Evolutionary conservation across 345 rosid genomes (phyloP).

Genomic region (Aurinia saxatilis): DNA sequence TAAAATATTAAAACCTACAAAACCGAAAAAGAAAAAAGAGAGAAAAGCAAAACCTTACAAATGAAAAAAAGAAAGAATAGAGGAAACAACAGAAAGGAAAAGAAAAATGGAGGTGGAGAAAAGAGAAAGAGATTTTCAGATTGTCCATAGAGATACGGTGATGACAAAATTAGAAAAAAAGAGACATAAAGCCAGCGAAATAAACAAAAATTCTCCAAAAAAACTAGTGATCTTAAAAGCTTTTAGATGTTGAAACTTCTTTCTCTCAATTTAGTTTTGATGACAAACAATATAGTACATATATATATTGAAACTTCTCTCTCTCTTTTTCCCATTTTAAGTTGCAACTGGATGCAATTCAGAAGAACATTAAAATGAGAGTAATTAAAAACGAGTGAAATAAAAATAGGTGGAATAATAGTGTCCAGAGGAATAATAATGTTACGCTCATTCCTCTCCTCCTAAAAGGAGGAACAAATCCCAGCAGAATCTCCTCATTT

Average conservation of each 20-base stretch:
- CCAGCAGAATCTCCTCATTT: no score
- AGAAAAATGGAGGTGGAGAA: neutral
- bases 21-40: neutral
- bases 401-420: no score
- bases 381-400: no score
- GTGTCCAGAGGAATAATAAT: no score
- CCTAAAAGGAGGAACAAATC: no score
- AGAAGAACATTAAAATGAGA: no score
- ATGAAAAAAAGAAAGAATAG: neutral
- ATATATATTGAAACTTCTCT: no score
- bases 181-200: conserved; percentile 8
- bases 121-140: conserved; percentile 12
- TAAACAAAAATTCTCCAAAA: conserved; percentile 17
- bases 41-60: conserved; percentile 14
- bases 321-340: no score
- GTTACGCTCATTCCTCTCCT: no score
- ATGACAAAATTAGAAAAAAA: conserved; percentile 1
- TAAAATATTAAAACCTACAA: neutral
- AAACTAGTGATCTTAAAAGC: conserved; percentile 1
- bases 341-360: no score
- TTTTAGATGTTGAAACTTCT: conserved; percentile 13
- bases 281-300: no score
- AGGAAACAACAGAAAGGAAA: neutral
- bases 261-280: conserved; percentile 12
- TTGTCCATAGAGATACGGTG: neutral